A percentile compares a stretch with the other conserved stretches of the same genome.
These are phyloP conservation scores for Ustilago shanxiensis DNA, from an alignment of 1,284 basidiomycete species.

Conservation along the genomic window DNA sequence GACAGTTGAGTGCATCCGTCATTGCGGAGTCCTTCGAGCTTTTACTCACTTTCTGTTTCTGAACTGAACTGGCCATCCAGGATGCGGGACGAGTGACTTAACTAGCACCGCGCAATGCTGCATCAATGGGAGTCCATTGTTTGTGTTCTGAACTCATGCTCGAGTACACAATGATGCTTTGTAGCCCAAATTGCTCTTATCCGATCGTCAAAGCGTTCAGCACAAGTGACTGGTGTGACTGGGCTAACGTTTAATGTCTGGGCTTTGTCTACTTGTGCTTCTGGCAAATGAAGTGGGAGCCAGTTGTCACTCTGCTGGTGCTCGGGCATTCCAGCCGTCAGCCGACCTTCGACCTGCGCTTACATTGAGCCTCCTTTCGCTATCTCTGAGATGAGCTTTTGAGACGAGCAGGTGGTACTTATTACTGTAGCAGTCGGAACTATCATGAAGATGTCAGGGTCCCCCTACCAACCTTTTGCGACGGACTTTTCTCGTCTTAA, in stretches of 20 bases:
- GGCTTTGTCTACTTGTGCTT: no score
- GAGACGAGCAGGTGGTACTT: neutral
- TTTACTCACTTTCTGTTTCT: neutral
- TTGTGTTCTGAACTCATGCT: neutral
- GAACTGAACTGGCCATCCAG: no score
- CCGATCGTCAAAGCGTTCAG: neutral
- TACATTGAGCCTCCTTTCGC: neutral
- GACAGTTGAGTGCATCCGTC: no score
- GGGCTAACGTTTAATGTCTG: no score
- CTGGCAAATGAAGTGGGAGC: neutral
- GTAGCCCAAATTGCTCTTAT: neutral
- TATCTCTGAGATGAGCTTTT: neutral
- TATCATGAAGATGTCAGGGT: neutral
- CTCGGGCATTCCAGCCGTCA: neutral
- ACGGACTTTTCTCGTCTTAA: neutral
- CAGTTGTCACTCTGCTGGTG: neutral
- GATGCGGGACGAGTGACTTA: neutral
- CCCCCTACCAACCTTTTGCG: neutral
- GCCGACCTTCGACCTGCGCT: neutral
- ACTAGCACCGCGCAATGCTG: neutral
- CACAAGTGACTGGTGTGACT: no score
- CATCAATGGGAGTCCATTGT: slow-evolving; percentile 5
- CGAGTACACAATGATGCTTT: neutral
- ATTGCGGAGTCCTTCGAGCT: no score
- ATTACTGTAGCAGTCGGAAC: neutral